Evolutionary conservation across 1,139 yeast species (phyloP), one percentile per base, ranked within the genome.

Genomic region (Yamadazyma pseudoaaseri): DNA sequence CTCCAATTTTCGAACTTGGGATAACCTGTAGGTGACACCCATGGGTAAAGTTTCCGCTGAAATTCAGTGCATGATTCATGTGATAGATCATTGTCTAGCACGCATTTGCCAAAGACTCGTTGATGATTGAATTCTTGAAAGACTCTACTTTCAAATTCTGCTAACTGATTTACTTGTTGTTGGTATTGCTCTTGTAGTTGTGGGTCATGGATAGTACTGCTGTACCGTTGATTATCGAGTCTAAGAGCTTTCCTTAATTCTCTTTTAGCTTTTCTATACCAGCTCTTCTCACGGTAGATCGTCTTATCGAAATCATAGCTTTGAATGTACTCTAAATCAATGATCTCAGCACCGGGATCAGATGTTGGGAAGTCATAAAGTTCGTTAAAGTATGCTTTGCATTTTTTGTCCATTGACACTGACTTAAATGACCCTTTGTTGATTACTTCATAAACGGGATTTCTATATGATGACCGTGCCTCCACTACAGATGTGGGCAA

Each of bases 71-170:
- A 54, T 5, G 37, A 9, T 6, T 29, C 20, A 20, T 32, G 31
- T 5, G 14, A 16, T 8, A 29, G 16, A 20, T 30, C 30, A 7
- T 25, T 12, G 7, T 21, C 18, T 5, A 48, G 22, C 20, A 49
- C 52, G 31, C 70, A 65, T 32, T 52, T 49, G 3, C 70, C 70
- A 44, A 52, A 61, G 2, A 62, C 46, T 31, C 64, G 45, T 45
- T 52, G 48, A 38, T 61, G 62, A 28, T 45, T 48, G 26, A 62
- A 39, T 10, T 56, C 56, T 24, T 43, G 44, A 10, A 48, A 40
- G 7, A 56, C 39, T n/a, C 42, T 30, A 9, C 39, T 31, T 39
- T 65, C 70, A 31, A 46, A 44, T 3, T 39, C 39, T 3, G 53
- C 43, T n/a, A 58, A 43, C 18, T 36, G 23, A 4, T 24, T 20